Percentiles rank a stretch among this genome's conserved stretches.
Conservation (phyloP, 2,329 filamentous ascomycete genomes). For the Amauroascus niger region DNA sequence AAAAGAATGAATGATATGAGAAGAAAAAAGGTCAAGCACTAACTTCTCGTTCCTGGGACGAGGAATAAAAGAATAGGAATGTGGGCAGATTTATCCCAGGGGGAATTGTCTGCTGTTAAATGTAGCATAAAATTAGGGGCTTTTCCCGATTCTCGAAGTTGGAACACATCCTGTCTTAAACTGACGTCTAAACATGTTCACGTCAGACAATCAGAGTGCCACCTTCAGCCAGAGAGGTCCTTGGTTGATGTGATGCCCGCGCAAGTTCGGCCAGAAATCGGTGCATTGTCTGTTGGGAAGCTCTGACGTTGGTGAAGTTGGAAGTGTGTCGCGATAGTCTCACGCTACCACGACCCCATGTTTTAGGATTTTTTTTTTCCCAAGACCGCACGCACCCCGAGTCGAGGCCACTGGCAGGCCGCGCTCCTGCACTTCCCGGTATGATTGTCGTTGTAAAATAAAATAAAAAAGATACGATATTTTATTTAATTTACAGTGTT, state of each 20-base stretch:
- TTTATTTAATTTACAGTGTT: too few relatives aligned
- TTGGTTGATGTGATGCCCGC: background rate
- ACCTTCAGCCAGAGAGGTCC: conserved; percentile 1
- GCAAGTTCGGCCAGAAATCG: background rate
- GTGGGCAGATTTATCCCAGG: conserved; percentile 8
- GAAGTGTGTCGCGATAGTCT: conserved; percentile 16
- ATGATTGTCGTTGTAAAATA: background rate
- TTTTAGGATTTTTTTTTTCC: conserved; percentile 8
- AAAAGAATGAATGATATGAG: conserved; percentile 17
- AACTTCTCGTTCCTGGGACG: conserved; percentile 3
- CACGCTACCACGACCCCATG: conserved; percentile 9
- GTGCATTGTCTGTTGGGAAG: conserved; percentile 4
- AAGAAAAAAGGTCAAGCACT: conserved; percentile 16
- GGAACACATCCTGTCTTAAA: conserved; percentile 13
- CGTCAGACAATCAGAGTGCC: conserved; percentile 7
- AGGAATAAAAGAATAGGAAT: conserved; percentile 7
- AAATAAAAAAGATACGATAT: background rate
- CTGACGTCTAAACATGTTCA: conserved; percentile 10
- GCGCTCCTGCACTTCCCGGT: background rate
- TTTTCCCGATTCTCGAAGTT: conserved; percentile 11
- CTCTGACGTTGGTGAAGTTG: conserved; percentile 18
- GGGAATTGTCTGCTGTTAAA: conserved; percentile 8
- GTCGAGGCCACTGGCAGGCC: background rate
- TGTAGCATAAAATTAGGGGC: conserved; percentile 12
- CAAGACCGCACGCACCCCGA: background rate